phyloP scores from a whole-genome alignment of 106 monocot species.

The Allium fistulosum region DNA sequence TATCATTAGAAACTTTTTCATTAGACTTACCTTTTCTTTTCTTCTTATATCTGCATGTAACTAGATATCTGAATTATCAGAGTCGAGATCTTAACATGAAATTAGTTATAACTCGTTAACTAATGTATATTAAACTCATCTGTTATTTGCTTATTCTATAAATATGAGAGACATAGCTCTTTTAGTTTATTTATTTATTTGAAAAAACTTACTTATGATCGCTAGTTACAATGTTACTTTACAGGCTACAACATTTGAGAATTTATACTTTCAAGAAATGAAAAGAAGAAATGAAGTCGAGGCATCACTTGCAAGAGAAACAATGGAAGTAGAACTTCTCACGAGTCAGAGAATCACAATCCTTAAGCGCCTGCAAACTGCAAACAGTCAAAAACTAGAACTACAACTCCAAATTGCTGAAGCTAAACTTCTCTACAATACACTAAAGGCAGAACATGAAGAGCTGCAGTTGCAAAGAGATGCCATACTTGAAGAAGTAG shows the following conservation, averaged over 20 bases:
- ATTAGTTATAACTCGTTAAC: too few relatives aligned
- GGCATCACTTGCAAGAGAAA: slow-evolving; percentile 20
- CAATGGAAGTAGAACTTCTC: slow-evolving; percentile 18
- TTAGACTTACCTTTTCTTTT: too few relatives aligned
- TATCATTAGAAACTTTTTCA: not conserved
- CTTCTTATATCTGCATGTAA: too few relatives aligned
- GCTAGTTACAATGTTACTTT: not conserved
- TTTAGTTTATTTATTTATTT: not conserved
- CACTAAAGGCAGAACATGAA: slow-evolving; percentile 6
- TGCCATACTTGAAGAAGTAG: slow-evolving; percentile 1
- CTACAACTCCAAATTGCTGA: slow-evolving; percentile 20
- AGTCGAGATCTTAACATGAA: too few relatives aligned
- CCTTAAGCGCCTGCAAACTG: slow-evolving; percentile 15
- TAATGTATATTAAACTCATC: not conserved
- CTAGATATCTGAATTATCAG: too few relatives aligned
- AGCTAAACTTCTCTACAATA: slow-evolving; percentile 12
- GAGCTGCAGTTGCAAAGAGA: slow-evolving; percentile 20
- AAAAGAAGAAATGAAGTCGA: slow-evolving; percentile 33
- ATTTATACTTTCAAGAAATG: slow-evolving; percentile 15
- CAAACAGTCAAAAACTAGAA: slow-evolving; percentile 10
- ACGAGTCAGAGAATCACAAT: slow-evolving; percentile 20
- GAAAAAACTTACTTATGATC: too few relatives aligned
- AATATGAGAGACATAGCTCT: not conserved
- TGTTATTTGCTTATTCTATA: not conserved
- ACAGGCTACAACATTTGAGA: slow-evolving; percentile 33